Evolutionary conservation across 805 yeast species (phyloP).

Genomic region (Lipomyces lipofer): DNA sequence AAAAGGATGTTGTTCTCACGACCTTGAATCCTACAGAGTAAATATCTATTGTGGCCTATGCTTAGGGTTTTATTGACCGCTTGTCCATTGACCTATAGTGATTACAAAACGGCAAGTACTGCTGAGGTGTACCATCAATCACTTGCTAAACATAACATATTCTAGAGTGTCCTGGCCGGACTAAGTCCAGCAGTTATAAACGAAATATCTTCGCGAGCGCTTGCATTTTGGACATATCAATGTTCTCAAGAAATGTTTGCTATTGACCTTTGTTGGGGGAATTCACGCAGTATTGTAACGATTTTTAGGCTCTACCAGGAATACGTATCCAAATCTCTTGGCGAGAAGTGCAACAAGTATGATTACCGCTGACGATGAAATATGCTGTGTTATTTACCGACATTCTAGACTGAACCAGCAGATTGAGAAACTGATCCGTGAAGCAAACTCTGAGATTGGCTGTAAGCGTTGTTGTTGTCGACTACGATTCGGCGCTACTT

Average conservation of each 20-base stretch:
- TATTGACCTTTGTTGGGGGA: neutral
- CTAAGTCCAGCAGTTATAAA: slow-evolving; percentile 19
- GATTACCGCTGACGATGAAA: neutral
- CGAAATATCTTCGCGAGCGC: slow-evolving; percentile 16
- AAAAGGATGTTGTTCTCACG: slow-evolving; percentile 17
- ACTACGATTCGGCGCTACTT: too few relatives aligned
- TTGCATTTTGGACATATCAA: slow-evolving; percentile 24
- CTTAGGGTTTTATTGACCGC: too few relatives aligned
- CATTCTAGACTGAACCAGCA: slow-evolving; percentile 7
- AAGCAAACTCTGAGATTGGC: slow-evolving; percentile 18
- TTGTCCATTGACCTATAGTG: neutral
- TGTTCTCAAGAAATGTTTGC: slow-evolving; percentile 20
- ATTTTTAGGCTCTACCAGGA: slow-evolving; percentile 19
- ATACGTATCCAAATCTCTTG: slow-evolving; percentile 4
- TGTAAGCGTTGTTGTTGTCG: neutral
- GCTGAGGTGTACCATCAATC: too few relatives aligned
- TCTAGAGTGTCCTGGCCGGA: slow-evolving; percentile 22
- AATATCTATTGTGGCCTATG: neutral
- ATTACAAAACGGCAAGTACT: slow-evolving; percentile 8
- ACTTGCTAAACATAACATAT: neutral
- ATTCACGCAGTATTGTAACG: too few relatives aligned
- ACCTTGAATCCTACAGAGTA: slow-evolving; percentile 19
- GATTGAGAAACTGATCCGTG: slow-evolving; percentile 9
- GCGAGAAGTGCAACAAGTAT: slow-evolving; percentile 15
- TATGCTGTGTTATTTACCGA: neutral